Conservation (phyloP, 805 yeast genomes). For the Tanozyma kutaoensis region DNA sequence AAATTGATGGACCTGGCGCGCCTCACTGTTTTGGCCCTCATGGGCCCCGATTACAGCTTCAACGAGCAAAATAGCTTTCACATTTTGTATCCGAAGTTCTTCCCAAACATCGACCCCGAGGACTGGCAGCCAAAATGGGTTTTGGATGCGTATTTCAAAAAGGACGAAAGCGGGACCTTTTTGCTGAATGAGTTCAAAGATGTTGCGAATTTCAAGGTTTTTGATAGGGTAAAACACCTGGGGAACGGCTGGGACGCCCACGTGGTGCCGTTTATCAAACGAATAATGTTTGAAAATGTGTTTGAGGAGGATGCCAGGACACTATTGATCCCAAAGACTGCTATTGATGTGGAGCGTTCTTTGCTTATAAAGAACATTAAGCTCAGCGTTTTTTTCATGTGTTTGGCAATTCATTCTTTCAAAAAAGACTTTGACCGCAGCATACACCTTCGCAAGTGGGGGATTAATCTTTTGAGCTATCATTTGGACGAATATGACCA, state of each 20-base stretch:
- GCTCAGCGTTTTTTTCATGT: conserved; percentile 6
- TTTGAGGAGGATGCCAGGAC: conserved; percentile 9
- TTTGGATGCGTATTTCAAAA: too few species aligned
- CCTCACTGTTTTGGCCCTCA: conserved; percentile 26
- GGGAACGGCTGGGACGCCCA: conserved; percentile 15
- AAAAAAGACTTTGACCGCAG: conserved; percentile 11
- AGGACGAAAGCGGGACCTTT: conserved; percentile 6
- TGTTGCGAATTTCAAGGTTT: conserved; percentile 11
- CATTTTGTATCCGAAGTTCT: conserved; percentile 29
- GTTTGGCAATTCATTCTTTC: conserved; percentile 4
- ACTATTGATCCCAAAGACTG: conserved; percentile 2
- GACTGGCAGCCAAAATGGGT: conserved; percentile 22
- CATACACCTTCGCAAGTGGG: conserved; percentile 21
- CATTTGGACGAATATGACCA: conserved; percentile 29
- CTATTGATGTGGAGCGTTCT: conserved; percentile 2
- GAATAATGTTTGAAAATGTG: conserved; percentile 16
- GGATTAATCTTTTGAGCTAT: conserved; percentile 19
- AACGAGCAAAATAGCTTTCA: conserved; percentile 30
- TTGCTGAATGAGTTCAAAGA: too few species aligned
- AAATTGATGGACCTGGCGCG: conserved; percentile 22
- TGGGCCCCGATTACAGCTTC: conserved; percentile 21
- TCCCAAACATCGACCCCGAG: conserved; percentile 27
- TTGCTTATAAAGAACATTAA: conserved; percentile 4
- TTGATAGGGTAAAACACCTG: conserved; percentile 11
- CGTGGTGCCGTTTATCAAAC: conserved; percentile 17